A percentile compares a stretch with the other conserved stretches of the same genome.
Conservation (phyloP, 345 rosid species). For the Psidium friedrichsthalianum region DNA sequence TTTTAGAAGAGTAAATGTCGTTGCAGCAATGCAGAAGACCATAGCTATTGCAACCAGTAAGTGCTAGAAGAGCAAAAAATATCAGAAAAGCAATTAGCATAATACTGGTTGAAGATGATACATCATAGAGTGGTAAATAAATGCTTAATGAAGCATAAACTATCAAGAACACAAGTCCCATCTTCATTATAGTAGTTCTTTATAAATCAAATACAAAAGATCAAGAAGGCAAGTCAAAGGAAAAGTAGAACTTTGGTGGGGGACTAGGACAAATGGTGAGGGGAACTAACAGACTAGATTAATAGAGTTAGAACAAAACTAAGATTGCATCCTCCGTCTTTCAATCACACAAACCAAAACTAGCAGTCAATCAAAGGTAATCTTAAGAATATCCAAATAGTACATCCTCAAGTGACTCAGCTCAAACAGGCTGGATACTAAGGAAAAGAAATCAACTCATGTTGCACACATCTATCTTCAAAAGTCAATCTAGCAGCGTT, state of each 20-base stretch:
- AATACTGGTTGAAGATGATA: conserved; percentile 1
- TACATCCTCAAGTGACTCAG: background rate
- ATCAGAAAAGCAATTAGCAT: background rate
- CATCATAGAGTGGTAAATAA: background rate
- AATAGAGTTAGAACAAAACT: background rate
- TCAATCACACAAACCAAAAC: background rate
- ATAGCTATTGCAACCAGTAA: conserved; percentile 90
- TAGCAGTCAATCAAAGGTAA: background rate
- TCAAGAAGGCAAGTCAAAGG: background rate
- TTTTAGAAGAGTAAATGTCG: conserved; percentile 84
- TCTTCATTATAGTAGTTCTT: background rate
- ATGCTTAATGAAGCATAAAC: background rate
- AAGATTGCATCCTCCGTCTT: background rate
- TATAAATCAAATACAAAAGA: background rate
- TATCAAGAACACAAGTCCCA: background rate
- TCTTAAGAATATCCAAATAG: background rate
- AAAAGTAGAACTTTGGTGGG: background rate
- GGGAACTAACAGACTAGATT: background rate
- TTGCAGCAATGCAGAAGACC: conserved; percentile 89
- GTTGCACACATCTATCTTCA: background rate
- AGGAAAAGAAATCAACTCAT: background rate
- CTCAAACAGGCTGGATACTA: background rate
- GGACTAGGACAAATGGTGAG: background rate
- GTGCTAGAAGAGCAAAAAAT: conserved; percentile 50
- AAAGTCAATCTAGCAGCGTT: background rate